Evolutionary conservation across 495 filamentous ascomycete genomes (phyloP).

Genomic region (Aspergillus asperescens): DNA sequence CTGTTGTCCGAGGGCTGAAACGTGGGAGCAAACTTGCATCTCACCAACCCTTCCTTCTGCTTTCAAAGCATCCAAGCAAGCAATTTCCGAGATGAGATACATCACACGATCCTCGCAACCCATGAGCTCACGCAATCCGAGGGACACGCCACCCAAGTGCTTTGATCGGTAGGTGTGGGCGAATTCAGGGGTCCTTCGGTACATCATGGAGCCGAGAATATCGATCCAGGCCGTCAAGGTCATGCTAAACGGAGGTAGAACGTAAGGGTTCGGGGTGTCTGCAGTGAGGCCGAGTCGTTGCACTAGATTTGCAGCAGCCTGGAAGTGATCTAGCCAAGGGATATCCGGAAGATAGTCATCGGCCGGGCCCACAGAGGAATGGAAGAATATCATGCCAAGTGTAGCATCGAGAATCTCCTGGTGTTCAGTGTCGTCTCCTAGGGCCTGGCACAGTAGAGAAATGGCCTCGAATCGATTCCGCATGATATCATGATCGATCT

Average conservation of each 20-base stretch:
- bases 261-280: conserved; percentile 53
- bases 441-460: conserved; percentile 75
- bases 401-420: conserved; percentile 88
- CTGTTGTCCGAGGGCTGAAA: conserved; percentile 72
- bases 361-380: conserved; percentile 81
- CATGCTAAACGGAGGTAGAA: conserved; percentile 89
- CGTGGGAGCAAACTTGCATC: conserved; percentile 77
- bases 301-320: conserved; percentile 77
- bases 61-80: conserved; percentile 88
- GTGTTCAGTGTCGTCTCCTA: conserved; percentile 75
- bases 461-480: conserved; percentile 87
- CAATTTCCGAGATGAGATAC: conserved; percentile 97
- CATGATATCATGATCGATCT: conserved; percentile 89
- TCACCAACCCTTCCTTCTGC: conserved; percentile 69
- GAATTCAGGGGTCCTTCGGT: conserved; percentile 76
- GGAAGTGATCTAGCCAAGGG: conserved; percentile 95
- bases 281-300: conserved; percentile 75
- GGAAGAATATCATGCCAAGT: conserved; percentile 95
- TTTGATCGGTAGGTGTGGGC: conserved; percentile 90
- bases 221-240: conserved; percentile 93
- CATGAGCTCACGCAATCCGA: conserved; percentile 89
- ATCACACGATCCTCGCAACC: conserved; percentile 96
- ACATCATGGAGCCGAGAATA: conserved; percentile 91
- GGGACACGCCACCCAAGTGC: conserved; percentile 65
- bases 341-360: conserved; percentile 90